Conservation (phyloP, 2,329 filamentous ascomycete species). For the Apiospora arundinis region DNA sequence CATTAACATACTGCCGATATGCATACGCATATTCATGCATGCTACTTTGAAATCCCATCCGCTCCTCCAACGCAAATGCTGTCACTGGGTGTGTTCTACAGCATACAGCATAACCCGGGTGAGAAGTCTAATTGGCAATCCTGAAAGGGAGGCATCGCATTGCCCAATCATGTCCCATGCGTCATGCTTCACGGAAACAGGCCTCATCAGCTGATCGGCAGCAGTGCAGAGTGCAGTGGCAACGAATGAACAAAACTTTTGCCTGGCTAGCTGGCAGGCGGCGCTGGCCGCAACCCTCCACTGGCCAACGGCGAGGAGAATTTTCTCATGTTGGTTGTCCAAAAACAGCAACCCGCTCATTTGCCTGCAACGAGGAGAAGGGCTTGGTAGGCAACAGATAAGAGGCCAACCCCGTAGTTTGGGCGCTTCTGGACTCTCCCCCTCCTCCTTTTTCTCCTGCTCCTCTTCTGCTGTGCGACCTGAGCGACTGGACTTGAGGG, state of each 20-base stretch:
- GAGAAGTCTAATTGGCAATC: slow-evolving; percentile 11
- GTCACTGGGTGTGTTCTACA: background rate
- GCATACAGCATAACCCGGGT: background rate
- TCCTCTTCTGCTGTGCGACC: background rate
- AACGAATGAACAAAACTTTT: background rate
- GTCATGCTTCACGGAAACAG: slow-evolving; percentile 4
- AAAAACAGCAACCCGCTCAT: slow-evolving; percentile 3
- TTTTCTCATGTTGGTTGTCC: background rate
- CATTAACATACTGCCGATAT: slow-evolving; percentile 8
- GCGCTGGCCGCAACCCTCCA: background rate
- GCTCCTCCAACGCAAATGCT: background rate
- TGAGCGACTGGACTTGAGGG: background rate
- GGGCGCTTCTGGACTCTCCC: background rate
- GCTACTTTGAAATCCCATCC: background rate
- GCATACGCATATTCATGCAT: background rate
- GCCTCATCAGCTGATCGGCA: slow-evolving; percentile 15
- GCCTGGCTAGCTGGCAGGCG: background rate
- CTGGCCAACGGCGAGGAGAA: background rate
- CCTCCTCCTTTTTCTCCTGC: background rate
- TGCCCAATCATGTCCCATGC: background rate
- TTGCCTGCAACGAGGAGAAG: background rate
- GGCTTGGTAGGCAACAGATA: background rate
- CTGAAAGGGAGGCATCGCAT: background rate
- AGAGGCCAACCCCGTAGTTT: background rate
- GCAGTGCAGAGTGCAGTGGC: background rate